Conservation (phyloP, 805 yeast species). For the Cyberlindnera euphorbiae region DNA sequence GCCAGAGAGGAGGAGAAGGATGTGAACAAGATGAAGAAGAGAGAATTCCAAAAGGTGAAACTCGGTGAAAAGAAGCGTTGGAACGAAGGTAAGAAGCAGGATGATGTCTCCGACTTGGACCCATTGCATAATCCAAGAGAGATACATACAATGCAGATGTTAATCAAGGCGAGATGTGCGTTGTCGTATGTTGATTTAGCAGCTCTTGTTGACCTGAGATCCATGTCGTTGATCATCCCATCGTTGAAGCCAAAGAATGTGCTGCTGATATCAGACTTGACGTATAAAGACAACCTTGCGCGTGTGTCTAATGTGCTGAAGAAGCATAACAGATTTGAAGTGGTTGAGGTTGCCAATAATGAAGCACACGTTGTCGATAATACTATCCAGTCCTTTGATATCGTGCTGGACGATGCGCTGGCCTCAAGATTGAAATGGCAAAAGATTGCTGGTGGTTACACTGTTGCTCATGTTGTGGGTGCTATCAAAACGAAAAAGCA, state of each 20-base stretch:
- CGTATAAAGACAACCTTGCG: constrained; percentile 19
- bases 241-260: constrained; percentile 74
- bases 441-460: constrained; percentile 69
- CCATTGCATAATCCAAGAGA: constrained; percentile 48
- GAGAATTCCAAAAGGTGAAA: constrained; percentile 25
- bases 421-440: constrained; percentile 75
- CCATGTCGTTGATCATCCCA: constrained; percentile 72
- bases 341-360: constrained; percentile 32
- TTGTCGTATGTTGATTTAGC: constrained; percentile 74
- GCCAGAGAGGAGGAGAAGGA: constrained; percentile 46
- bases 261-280: constrained; percentile 47
- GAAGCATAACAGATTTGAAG: constrained; percentile 29
- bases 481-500: constrained; percentile 33
- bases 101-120: constrained; percentile 47
- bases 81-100: constrained; percentile 39
- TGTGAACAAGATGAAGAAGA: constrained; percentile 26
- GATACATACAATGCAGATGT: constrained; percentile 30
- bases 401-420: constrained; percentile 63
- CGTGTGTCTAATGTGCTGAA: constrained; percentile 18
- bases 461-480: constrained; percentile 80
- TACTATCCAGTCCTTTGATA: constrained; percentile 51
- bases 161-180: constrained; percentile 60
- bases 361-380: constrained; percentile 45
- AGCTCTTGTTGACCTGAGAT: constrained; percentile 80
- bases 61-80: constrained; percentile 34